phyloP scores from a whole-genome alignment of 2,329 filamentous ascomycete genomes.

The Scedosporium apiospermum region DNA sequence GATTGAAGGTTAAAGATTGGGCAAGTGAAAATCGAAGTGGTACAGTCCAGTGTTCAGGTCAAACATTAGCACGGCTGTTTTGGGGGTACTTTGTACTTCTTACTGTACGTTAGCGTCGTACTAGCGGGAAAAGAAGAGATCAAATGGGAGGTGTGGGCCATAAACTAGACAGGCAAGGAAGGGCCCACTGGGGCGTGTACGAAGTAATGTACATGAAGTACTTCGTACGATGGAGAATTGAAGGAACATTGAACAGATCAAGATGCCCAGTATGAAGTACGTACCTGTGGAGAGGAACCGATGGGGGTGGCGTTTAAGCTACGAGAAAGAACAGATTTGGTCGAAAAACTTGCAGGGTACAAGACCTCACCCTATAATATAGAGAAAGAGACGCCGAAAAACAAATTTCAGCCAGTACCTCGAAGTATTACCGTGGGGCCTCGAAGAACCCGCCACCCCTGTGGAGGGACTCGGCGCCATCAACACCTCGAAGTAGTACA shows the following conservation, averaged over 20 bases:
- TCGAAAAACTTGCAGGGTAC: neutral
- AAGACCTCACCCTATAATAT: neutral
- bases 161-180: no score
- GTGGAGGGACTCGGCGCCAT: no score
- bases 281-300: neutral
- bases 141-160: no score
- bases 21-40: constrained; percentile 4
- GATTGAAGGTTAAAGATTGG: constrained; percentile 2
- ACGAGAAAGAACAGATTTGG: neutral
- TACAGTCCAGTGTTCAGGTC: neutral
- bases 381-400: no score
- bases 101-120: neutral
- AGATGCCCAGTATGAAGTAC: no score
- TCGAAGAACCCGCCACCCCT: no score
- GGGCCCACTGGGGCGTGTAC: no score
- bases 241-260: neutral
- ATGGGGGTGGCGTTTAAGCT: neutral
- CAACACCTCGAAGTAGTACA: no score
- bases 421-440: neutral
- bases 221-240: neutral
- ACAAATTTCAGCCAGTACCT: neutral
- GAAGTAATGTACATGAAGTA: no score
- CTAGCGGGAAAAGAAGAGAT: neutral
- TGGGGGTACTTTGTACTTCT: neutral
- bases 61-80: neutral